phyloP scores from a whole-genome alignment of 257 asterid genomes.

The Solanum pennellii region DNA sequence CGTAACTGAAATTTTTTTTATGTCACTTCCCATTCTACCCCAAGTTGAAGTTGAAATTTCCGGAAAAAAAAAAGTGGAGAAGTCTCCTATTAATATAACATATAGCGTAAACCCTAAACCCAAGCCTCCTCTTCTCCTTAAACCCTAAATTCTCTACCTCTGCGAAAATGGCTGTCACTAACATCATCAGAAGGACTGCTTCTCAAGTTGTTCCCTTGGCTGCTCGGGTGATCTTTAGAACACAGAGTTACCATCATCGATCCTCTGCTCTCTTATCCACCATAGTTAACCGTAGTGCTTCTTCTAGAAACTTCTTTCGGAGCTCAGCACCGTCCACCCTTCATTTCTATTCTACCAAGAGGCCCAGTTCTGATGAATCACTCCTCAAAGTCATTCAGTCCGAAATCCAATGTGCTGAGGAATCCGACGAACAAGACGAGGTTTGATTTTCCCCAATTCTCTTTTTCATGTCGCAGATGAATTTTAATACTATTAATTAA shows the following conservation, averaged over 20 bases:
- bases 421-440: constrained; percentile 7
- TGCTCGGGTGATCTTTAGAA: constrained; percentile 25
- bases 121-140: constrained; percentile 2
- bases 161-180: constrained; percentile 34
- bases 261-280: constrained; percentile 31
- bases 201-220: constrained; percentile 41
- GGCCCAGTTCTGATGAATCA: constrained; percentile 34
- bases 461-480: not conserved
- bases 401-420: constrained; percentile 47
- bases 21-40: not conserved
- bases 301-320: constrained; percentile 9
- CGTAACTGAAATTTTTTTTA: no score
- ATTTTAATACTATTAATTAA: not conserved
- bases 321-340: constrained; percentile 33
- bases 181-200: constrained; percentile 39
- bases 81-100: not conserved
- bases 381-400: constrained; percentile 40
- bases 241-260: constrained; percentile 27
- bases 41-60: not conserved
- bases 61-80: not conserved
- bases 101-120: not conserved
- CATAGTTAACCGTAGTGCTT: constrained; percentile 6
- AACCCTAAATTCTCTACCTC: constrained; percentile 11
- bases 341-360: constrained; percentile 26
- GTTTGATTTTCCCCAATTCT: not conserved